These are phyloP conservation scores for thale cress (Arabidopsis thaliana) DNA, from an alignment of 345 rosid species.

Conservation along the genomic window DNA sequence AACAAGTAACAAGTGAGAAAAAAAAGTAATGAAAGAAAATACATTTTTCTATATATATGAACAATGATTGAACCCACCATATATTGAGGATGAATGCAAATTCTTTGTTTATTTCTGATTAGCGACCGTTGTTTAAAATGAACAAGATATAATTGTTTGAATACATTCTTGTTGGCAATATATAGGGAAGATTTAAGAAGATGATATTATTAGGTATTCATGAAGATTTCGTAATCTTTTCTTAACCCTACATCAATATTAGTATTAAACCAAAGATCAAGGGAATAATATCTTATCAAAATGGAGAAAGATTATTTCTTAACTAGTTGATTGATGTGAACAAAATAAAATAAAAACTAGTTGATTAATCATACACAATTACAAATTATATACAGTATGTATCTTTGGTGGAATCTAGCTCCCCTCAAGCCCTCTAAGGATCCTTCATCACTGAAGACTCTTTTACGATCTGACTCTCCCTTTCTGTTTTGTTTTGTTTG, in stretches of 20 bases:
- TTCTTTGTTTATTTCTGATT: constrained; percentile 3
- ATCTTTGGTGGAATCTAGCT: too few species aligned
- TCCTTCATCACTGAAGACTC: too few species aligned
- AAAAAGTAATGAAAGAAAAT: neutral
- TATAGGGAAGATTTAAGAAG: constrained; percentile 2
- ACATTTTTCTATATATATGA: neutral
- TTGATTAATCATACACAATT: neutral
- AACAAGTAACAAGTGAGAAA: neutral
- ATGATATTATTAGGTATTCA: constrained; percentile 12
- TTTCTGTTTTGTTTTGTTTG: too few species aligned
- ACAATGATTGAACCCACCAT: constrained; percentile 24
- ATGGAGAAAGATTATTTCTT: neutral
- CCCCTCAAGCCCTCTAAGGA: too few species aligned
- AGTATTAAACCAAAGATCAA: constrained; percentile 1
- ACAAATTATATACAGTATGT: too few species aligned
- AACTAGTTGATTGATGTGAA: too few species aligned
- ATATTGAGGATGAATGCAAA: neutral
- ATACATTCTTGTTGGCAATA: constrained; percentile 22
- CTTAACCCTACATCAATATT: constrained; percentile 3
- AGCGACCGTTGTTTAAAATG: neutral
- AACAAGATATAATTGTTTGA: constrained; percentile 11
- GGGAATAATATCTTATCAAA: constrained; percentile 15
- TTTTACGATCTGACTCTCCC: too few species aligned
- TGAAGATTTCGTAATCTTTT: constrained; percentile 34
- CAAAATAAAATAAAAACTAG: neutral